Percentiles rank a stretch among this genome's conserved stretches.
These are phyloP conservation scores for Neopestalotiopsis clavispora DNA, from an alignment of 2,329 filamentous ascomycete species.

Conservation along the genomic window DNA sequence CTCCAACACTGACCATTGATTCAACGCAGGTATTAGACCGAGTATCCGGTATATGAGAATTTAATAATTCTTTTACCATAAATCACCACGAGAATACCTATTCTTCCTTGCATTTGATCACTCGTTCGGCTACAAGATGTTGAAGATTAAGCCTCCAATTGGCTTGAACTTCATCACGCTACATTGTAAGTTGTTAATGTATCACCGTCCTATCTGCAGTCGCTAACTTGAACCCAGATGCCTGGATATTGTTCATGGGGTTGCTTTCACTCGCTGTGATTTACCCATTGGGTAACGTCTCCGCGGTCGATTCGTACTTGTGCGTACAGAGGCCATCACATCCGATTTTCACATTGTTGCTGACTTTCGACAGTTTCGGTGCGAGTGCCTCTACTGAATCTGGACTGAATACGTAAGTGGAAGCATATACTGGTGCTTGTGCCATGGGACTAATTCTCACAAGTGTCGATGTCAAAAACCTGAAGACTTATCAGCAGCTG, in stretches of 20 bases:
- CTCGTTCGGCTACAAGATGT: neutral
- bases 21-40: too few species aligned
- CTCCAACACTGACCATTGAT: too few species aligned
- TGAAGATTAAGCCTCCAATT: neutral
- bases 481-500: slow-evolving; percentile 56
- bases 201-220: neutral
- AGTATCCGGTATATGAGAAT: too few species aligned
- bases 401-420: slow-evolving; percentile 52
- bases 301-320: slow-evolving; percentile 52
- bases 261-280: slow-evolving; percentile 42
- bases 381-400: slow-evolving; percentile 55
- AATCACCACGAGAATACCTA: neutral
- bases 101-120: neutral
- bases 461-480: slow-evolving; percentile 53
- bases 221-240: neutral
- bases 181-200: neutral
- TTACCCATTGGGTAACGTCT: slow-evolving; percentile 44
- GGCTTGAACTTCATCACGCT: neutral
- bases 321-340: neutral
- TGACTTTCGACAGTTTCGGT: slow-evolving; percentile 38
- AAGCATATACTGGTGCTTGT: neutral
- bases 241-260: slow-evolving; percentile 19
- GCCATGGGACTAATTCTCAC: neutral
- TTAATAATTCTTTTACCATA: neutral
- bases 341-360: neutral